Evolutionary conservation across 495 filamentous ascomycete genomes (phyloP).

Genomic region (Penicillium diatomitis): DNA sequence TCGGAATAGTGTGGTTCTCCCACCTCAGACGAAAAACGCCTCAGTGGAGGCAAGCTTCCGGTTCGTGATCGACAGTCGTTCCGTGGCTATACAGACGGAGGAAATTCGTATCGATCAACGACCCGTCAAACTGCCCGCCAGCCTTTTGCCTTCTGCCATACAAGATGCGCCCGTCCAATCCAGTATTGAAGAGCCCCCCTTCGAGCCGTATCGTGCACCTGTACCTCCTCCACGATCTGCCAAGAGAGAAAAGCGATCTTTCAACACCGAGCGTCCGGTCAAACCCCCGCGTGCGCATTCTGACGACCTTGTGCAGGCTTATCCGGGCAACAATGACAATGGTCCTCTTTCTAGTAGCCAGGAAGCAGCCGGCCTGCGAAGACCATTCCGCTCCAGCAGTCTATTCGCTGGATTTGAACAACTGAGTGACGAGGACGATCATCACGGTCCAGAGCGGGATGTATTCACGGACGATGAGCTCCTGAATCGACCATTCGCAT

Average conservation of each 20-base stretch:
- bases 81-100: constrained; percentile 73
- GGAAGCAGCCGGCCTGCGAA: constrained; percentile 45
- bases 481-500: constrained; percentile 34
- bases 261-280: constrained; percentile 4
- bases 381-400: constrained; percentile 68
- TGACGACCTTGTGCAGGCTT: constrained; percentile 50
- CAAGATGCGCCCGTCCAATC: constrained; percentile 25
- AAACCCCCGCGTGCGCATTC: constrained; percentile 14
- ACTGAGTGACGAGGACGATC: constrained; percentile 40
- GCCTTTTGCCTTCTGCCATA: constrained; percentile 64
- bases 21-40: constrained; percentile 54
- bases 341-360: constrained; percentile 55
- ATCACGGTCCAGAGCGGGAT: constrained; percentile 28
- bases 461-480: constrained; percentile 42
- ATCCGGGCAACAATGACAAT: constrained; percentile 78
- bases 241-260: constrained; percentile 15
- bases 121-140: constrained; percentile 61
- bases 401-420: constrained; percentile 81
- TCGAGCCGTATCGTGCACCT: constrained; percentile 27
- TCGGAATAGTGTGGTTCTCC: constrained; percentile 48
- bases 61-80: constrained; percentile 27
- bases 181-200: constrained; percentile 11
- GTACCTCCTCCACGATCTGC: constrained; percentile 25
- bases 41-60: constrained; percentile 44
- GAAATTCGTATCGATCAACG: constrained; percentile 72